A percentile compares a stretch with the other conserved stretches of the same genome.
These are phyloP conservation scores for Paraurostyla sp. DNA, from an alignment of 73 alveolate genomes.

Conservation along the genomic window DNA sequence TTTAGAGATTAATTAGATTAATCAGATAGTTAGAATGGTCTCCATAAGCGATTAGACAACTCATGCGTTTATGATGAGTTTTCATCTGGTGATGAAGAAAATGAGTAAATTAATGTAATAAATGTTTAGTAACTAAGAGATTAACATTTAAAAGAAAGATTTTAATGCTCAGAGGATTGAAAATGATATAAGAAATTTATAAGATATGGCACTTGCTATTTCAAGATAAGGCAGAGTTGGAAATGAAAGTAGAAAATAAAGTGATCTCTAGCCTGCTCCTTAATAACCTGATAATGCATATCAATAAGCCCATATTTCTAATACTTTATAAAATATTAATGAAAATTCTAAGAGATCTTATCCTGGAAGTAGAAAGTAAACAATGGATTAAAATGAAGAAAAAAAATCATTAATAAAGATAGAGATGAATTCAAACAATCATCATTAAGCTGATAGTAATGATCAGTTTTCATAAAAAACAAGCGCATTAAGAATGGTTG, in stretches of 20 bases:
- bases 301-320: not conserved
- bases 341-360: not conserved
- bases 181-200: not conserved
- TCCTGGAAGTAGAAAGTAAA: too few relatives aligned
- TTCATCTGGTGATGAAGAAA: too few relatives aligned
- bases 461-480: not conserved
- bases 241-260: not conserved
- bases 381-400: too few relatives aligned
- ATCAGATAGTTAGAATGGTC: too few relatives aligned
- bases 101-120: too few relatives aligned
- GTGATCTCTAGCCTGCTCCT: not conserved
- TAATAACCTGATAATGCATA: too few relatives aligned
- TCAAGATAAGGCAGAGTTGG: not conserved
- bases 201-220: conserved; percentile 9
- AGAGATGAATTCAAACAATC: not conserved
- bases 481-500: conserved; percentile 31
- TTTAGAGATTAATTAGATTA: too few relatives aligned
- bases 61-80: too few relatives aligned
- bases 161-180: not conserved
- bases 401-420: not conserved
- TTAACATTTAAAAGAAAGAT: not conserved
- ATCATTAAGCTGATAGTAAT: not conserved
- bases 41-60: too few relatives aligned
- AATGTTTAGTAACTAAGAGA: not conserved
- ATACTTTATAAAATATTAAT: not conserved